Conservation (phyloP, 371 early-diverging fungal species). For the Mucor saturninus region DNA sequence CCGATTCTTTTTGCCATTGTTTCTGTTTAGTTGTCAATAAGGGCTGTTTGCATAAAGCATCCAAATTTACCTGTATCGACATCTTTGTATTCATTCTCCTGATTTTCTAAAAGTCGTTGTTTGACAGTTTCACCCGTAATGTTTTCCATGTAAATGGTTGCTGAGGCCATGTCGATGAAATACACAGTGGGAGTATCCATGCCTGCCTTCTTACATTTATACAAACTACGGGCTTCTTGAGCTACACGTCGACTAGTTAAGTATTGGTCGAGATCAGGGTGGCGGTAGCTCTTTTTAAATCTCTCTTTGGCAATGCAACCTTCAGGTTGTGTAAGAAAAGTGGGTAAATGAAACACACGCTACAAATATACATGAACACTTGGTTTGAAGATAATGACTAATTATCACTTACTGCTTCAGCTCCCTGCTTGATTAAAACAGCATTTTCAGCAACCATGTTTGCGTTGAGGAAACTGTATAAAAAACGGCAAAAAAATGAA, state of each 20-base stretch:
- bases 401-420: slow-evolving; percentile 35
- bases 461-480: neutral
- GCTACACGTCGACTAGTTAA: slow-evolving; percentile 77
- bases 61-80: slow-evolving; percentile 35
- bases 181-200: slow-evolving; percentile 86
- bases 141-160: slow-evolving; percentile 87
- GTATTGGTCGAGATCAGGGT: slow-evolving; percentile 86
- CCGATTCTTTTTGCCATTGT: slow-evolving; percentile 69
- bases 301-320: slow-evolving; percentile 69
- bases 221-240: slow-evolving; percentile 85
- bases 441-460: slow-evolving; percentile 22
- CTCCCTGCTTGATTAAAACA: slow-evolving; percentile 43
- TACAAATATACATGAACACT: neutral
- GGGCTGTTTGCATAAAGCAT: neutral
- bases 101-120: slow-evolving; percentile 60
- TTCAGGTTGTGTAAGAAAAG: slow-evolving; percentile 25
- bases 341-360: slow-evolving; percentile 31
- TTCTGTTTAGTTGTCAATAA: slow-evolving; percentile 17
- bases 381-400: neutral
- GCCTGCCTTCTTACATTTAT: slow-evolving; percentile 71
- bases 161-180: slow-evolving; percentile 70
- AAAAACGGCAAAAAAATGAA: slow-evolving; percentile 3
- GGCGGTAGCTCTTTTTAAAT: slow-evolving; percentile 91
- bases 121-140: slow-evolving; percentile 79
- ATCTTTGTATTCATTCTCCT: slow-evolving; percentile 37